Evolutionary conservation across 2,329 filamentous ascomycete genomes (phyloP), one percentile per base, ranked within the genome.

Genomic region (Bipolaris sorokiniana): DNA sequence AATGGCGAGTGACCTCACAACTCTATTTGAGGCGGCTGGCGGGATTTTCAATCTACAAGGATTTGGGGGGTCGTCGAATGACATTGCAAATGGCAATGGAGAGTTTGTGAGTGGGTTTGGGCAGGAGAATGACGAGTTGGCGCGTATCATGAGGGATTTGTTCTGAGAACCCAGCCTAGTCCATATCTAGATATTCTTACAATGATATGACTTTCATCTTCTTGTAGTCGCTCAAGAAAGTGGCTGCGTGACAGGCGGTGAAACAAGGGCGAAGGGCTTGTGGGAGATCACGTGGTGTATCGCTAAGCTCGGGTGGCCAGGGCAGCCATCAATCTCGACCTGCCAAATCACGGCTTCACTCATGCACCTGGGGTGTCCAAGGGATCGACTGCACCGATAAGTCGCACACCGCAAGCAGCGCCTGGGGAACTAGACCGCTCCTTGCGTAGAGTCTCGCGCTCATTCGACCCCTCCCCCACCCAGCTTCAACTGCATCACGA

Each of bases 21-120:
- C 81, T 59, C 68, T 88, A 44, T 89, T 89, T 56, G 86, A 89
- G 66, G 84, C 86, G 36, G 85, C 86, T 3, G 86, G 86, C 0
- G 83, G 81, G 0, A 83, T 63, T 1, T 70, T 68, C n/a, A 61
- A 63, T 20, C 48, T 70, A 7, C 63, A 65, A 28, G 63, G 60
- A 3, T 70, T 65, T 51, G 66, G 64, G 7, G 57, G 53, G 1
- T 48, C 77, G 40, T 76, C 78, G 33, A 72, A 73, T 15, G 68
- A 67, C 28, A 42, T 71, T 44, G 47, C 64, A 15, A 79, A 78
- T 60, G 51, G 64, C 22, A 79, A 79, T 61, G 78, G 78, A 10
- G 79, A 79, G 76, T 69, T 68, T 33, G 65, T 76, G 46, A 78
- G 77, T 3, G 78, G 79, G 7, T 78, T 84, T 61, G 83, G 82